Conservation (phyloP, 805 yeast species). For the Zygosaccharomyces pseudorouxii region DNA sequence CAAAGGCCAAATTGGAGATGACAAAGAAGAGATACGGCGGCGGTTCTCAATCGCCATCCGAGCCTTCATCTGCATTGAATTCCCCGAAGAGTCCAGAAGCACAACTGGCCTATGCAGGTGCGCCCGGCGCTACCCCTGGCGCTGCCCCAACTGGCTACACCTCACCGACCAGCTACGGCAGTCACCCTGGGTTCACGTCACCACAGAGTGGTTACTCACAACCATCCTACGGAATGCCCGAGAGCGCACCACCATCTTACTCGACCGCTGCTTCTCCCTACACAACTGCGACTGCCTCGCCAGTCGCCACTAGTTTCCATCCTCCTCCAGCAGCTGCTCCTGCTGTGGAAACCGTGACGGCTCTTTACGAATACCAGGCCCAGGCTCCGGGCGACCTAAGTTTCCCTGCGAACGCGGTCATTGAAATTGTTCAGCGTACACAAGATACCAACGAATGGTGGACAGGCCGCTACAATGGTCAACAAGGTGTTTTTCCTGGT, state of each 20-base stretch:
- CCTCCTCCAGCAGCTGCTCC: conserved; percentile 38
- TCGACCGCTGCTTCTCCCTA: conserved; percentile 6
- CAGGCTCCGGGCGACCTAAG: conserved; percentile 90
- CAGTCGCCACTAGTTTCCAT: conserved; percentile 27
- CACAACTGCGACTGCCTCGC: conserved; percentile 15
- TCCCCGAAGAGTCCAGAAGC: conserved; percentile 12
- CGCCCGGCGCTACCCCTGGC: conserved; percentile 14
- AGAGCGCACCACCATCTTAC: conserved; percentile 17
- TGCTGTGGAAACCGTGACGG: conserved; percentile 66
- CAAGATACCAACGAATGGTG: conserved; percentile 94
- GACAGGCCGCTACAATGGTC: conserved; percentile 86
- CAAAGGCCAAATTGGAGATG: conserved; percentile 76
- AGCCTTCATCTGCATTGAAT: conserved; percentile 16
- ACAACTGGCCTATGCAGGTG: conserved; percentile 24
- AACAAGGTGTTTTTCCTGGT: conserved; percentile 91
- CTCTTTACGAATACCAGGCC: conserved; percentile 85
- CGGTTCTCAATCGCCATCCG: conserved; percentile 19
- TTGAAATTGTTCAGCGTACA: conserved; percentile 77
- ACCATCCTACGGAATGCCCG: conserved; percentile 1
- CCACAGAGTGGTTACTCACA: neutral
- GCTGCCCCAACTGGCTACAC: conserved; percentile 16
- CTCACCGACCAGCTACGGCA: conserved; percentile 24
- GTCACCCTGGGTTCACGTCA: conserved; percentile 1
- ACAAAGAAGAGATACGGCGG: conserved; percentile 68
- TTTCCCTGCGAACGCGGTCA: conserved; percentile 82